Base-by-base conservation (phyloP, 2,329 filamentous ascomycete species). In the Pseudogymnoascus sp. region DNA sequence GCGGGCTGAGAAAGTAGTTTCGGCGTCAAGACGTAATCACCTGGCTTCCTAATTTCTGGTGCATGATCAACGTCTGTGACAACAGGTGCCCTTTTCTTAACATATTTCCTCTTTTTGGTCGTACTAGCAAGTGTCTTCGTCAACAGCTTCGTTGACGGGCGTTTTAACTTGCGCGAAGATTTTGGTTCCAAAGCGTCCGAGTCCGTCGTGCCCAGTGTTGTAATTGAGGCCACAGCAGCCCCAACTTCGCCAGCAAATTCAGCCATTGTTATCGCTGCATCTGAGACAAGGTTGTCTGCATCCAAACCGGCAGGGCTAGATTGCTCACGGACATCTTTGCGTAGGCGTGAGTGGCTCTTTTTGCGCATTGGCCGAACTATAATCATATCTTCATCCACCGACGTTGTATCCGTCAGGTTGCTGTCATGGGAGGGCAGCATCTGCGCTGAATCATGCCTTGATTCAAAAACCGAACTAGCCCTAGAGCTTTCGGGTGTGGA, bases 21-120 rank as follows among this genome's bases (percentile, higher is more conserved):
- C 0, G 86, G 82, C 0, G 91, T 96, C 18, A 93, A 85, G 31
- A 90, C 87, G 76, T 97, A 97, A 75, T 95, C 90, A 0, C 90
- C 89, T 0, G 88, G 88, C 0, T 79, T 77, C 34, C 90, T 86
- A 8, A 73, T 64, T 26, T 63, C 39, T 36, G 68, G 68, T 4
- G 71, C 70, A 57, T 69, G 67, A 18, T 71, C 71, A 39, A 63
- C 26, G 39, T 72, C 69, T 34, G 66, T 68, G 3, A 57, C 59
- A 16, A 57, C 59, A 18, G 51, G 36, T 23, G 61, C 64, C 26
- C 51, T 23, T 47, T 66, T 69, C 51, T 66, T 63, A 61, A 67
- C 66, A 62, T 64, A 67, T 64, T 40, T 69, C 63, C 40, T 34
- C 39, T 31, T 51, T 42, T 61, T 64, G 61, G 18, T 67, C 60